A percentile compares a stretch with the other conserved stretches of the same genome.
phyloP scores from a whole-genome alignment of 192 early-diverging fungal genomes.

The Phlyctochytrium bullatum region DNA sequence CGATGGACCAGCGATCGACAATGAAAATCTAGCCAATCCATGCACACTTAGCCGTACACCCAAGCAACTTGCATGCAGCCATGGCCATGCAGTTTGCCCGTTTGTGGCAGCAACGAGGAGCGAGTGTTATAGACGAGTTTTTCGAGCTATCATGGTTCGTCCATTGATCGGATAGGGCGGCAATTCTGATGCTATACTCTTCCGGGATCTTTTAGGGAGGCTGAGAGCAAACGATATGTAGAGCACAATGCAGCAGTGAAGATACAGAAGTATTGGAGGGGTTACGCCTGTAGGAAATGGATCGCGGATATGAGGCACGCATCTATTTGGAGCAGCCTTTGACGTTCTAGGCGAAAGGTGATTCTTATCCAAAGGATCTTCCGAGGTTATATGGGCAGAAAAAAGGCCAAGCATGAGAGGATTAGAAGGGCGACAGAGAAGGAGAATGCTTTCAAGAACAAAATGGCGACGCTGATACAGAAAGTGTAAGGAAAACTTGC shows the following conservation, averaged over 20 bases:
- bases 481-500: slow-evolving; percentile 30
- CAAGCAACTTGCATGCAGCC: too few relatives aligned
- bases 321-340: not conserved
- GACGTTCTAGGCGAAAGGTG: slow-evolving; percentile 1
- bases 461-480: slow-evolving; percentile 37
- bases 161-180: not conserved
- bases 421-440: slow-evolving; percentile 14
- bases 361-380: slow-evolving; percentile 34
- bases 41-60: too few relatives aligned
- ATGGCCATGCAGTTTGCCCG: slow-evolving; percentile 16
- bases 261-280: slow-evolving; percentile 40
- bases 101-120: not conserved
- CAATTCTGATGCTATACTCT: not conserved
- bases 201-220: not conserved
- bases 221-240: slow-evolving; percentile 23
- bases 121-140: slow-evolving; percentile 14
- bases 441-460: slow-evolving; percentile 24
- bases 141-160: slow-evolving; percentile 11
- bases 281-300: slow-evolving; percentile 13
- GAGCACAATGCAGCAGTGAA: slow-evolving; percentile 31
- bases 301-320: slow-evolving; percentile 10
- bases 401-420: slow-evolving; percentile 16
- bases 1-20: too few relatives aligned
- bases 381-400: slow-evolving; percentile 30
- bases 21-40: too few relatives aligned